Conservation (phyloP, 805 yeast species). For the Cyberlindnera galapagoensis region DNA sequence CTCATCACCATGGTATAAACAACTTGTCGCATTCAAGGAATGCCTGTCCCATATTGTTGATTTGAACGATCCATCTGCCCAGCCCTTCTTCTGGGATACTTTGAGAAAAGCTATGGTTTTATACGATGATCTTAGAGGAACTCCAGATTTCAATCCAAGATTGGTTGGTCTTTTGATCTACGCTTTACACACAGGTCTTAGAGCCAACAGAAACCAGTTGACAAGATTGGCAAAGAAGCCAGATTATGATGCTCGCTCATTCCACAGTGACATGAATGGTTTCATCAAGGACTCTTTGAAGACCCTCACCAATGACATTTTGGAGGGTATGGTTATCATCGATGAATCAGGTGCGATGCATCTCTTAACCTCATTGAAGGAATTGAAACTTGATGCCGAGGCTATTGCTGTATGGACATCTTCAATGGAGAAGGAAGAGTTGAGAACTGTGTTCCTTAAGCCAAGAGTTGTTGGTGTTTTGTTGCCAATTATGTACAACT, state of each 20-base stretch:
- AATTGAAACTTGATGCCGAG: constrained; percentile 53
- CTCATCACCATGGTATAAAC: constrained; percentile 41
- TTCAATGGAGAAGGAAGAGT: constrained; percentile 40
- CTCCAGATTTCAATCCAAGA: constrained; percentile 40
- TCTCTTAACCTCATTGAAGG: constrained; percentile 51
- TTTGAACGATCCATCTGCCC: constrained; percentile 32
- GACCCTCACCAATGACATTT: constrained; percentile 44
- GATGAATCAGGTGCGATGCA: constrained; percentile 53
- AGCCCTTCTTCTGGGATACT: constrained; percentile 45
- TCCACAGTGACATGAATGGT: constrained; percentile 45
- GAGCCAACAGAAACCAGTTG: constrained; percentile 49
- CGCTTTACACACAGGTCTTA: constrained; percentile 46
- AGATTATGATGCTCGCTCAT: constrained; percentile 53
- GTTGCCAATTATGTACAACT: constrained; percentile 57
- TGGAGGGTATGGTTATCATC: constrained; percentile 36
- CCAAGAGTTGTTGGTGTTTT: constrained; percentile 65
- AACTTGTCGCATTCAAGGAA: constrained; percentile 47
- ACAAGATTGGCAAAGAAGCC: constrained; percentile 52
- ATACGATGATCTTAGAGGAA: constrained; percentile 39
- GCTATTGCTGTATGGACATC: constrained; percentile 67
- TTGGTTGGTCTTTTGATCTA: constrained; percentile 45
- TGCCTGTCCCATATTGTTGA: constrained; percentile 31
- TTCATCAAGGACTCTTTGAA: constrained; percentile 44
- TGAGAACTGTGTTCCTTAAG: constrained; percentile 43
- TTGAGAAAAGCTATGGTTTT: constrained; percentile 44